Evolutionary conservation across 371 early-diverging fungal species (phyloP), one percentile per base, ranked within the genome.

Genomic region (Mortierella sp.): DNA sequence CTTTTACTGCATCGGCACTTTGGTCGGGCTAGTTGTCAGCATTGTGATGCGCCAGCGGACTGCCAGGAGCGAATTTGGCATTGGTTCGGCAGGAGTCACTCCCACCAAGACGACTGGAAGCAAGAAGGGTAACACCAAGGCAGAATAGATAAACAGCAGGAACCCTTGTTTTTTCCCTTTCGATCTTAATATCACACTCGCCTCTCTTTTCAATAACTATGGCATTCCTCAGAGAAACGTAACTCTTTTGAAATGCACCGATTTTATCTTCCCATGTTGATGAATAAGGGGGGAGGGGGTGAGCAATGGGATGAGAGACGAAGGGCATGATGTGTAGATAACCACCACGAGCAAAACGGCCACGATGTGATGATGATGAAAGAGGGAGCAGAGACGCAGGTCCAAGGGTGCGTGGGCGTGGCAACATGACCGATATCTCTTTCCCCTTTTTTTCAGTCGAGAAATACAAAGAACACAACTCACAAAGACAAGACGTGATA

Each of bases 1-100:
- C 28, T 88, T 88, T 48, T 83, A 89, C 77, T 80, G 81, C 52
- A 73, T 88, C 58, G 90, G 90, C 21, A 83, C 82, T 21, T 54
- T 83, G 26, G 76, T 83, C 3, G 79, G 87, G 11, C 45, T 85
- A 26, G 81, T 89, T 7, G 80, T 80, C 28, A 78, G 76, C 50
- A 55, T 84, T 47, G 78, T 74, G 47, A 84, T 79, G 84, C 78
- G 77, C 48, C 81, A 84, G n/a, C 76, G 81, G 7, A 74, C 72
- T 13, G 79, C 70, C 14, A 55, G 84, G 60, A 75, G 55, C 8
- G 84, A 84, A 44, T 81, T 84, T 80, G 84, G 80, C 21, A 72
- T 80, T 50, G 74, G 68, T 5, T 38, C 42, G 0, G 45, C 31
- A 63, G 31, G 63, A 14, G 50, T 50, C 2, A 60, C 55, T 54